Evolutionary conservation across 164 flowering plant genomes (phyloP).

Genomic region (Chloranthus sessilifolius): DNA sequence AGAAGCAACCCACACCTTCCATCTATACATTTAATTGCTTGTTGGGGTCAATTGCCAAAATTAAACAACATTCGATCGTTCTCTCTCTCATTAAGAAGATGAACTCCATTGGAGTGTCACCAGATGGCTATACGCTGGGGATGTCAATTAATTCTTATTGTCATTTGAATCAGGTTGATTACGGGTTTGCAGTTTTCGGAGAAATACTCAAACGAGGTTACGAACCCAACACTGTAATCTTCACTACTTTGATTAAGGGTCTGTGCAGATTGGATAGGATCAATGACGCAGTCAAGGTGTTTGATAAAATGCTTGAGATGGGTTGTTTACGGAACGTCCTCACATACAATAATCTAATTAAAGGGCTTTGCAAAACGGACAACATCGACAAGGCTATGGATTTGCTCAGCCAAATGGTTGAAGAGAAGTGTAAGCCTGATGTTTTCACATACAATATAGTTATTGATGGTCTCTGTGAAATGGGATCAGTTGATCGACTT

Average conservation of each 20-base stretch:
- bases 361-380: slow-evolving; percentile 1
- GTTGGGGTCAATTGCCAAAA: slow-evolving; percentile 7
- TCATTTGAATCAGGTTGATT: slow-evolving; percentile 5
- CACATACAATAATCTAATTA: not conserved
- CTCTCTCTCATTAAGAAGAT: slow-evolving; percentile 12
- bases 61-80: not conserved
- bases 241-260: slow-evolving; percentile 10
- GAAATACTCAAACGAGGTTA: slow-evolving; percentile 12
- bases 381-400: not conserved
- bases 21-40: slow-evolving; percentile 8
- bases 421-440: not conserved
- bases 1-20: slow-evolving; percentile 12
- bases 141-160: slow-evolving; percentile 16
- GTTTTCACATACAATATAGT: not conserved
- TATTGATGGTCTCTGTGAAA: not conserved
- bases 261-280: slow-evolving; percentile 3
- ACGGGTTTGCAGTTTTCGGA: slow-evolving; percentile 17
- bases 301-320: not conserved
- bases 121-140: slow-evolving; percentile 7
- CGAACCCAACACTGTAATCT: not conserved
- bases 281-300: not conserved
- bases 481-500: not conserved
- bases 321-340: not conserved
- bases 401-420: slow-evolving; percentile 2
- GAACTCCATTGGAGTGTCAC: slow-evolving; percentile 5